Conservation (phyloP, 495 filamentous ascomycete species). For the Hyaloscypha finlandica region DNA sequence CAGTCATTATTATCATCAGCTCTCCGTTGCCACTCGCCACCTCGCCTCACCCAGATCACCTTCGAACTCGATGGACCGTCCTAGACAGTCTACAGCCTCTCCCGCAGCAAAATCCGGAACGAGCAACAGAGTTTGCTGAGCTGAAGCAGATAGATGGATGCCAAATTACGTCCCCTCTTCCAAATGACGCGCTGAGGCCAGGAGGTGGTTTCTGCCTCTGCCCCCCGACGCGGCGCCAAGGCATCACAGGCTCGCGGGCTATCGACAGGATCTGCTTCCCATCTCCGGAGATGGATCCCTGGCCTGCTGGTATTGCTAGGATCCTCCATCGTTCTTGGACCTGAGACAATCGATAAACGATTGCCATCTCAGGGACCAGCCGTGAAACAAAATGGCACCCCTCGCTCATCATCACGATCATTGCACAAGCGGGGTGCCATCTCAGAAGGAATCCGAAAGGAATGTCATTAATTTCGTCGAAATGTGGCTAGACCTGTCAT, state of each 20-base stretch:
- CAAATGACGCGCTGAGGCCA: background rate
- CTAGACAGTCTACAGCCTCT: background rate
- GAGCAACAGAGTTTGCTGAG: background rate
- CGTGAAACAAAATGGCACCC: constrained; percentile 12
- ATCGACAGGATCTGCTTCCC: background rate
- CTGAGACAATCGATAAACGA: constrained; percentile 11
- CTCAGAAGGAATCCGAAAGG: background rate
- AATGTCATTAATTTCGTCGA: background rate
- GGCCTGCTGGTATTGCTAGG: background rate
- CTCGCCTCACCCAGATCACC: background rate
- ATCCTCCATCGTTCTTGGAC: background rate
- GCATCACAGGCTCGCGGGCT: background rate
- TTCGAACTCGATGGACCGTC: background rate
- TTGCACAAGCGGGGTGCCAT: background rate
- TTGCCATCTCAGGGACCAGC: background rate
- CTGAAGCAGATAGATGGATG: constrained; percentile 8
- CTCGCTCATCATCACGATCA: background rate
- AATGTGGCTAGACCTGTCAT: background rate
- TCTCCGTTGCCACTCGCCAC: constrained; percentile 2
- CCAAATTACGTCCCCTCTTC: background rate
- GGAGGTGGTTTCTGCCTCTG: background rate
- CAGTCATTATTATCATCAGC: background rate
- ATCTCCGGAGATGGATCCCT: background rate
- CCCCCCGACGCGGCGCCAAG: constrained; percentile 1
- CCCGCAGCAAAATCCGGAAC: background rate